These are phyloP conservation scores for Inonotus hispidus DNA, from an alignment of 1,284 basidiomycete species.

Conservation along the genomic window DNA sequence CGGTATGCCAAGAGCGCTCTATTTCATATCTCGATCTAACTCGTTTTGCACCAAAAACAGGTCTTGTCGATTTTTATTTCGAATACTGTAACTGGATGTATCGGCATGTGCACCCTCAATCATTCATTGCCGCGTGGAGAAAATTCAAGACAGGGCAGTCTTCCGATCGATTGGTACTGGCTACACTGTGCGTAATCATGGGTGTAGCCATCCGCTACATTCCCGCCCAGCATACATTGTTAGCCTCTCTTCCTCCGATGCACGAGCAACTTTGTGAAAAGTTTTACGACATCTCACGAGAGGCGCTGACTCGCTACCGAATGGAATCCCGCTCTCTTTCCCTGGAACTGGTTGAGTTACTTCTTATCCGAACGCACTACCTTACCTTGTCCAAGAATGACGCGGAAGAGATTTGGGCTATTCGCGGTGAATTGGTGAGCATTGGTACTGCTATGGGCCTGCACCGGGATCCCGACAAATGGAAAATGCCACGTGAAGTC, in stretches of 20 bases:
- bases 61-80: conserved; percentile 68
- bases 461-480: conserved; percentile 76
- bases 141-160: conserved; percentile 62
- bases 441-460: conserved; percentile 76
- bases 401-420: conserved; percentile 74
- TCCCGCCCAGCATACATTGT: conserved; percentile 55
- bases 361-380: conserved; percentile 65
- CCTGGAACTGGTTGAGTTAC: conserved; percentile 68
- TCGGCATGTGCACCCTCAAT: conserved; percentile 60
- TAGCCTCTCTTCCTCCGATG: conserved; percentile 32
- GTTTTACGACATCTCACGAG: conserved; percentile 62
- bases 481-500: conserved; percentile 57
- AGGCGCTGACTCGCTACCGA: conserved; percentile 56
- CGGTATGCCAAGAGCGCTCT: conserved; percentile 25
- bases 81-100: conserved; percentile 84
- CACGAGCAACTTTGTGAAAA: conserved; percentile 55
- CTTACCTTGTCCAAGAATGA: conserved; percentile 67
- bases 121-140: conserved; percentile 60
- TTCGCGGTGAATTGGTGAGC: conserved; percentile 66
- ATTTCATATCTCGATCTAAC: background rate
- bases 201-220: conserved; percentile 68
- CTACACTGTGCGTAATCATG: conserved; percentile 66
- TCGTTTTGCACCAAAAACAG: conserved; percentile 1
- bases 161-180: conserved; percentile 63
- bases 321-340: conserved; percentile 58